Conservation (phyloP, 2,329 filamentous ascomycete genomes). For the Cercospora zeina region DNA sequence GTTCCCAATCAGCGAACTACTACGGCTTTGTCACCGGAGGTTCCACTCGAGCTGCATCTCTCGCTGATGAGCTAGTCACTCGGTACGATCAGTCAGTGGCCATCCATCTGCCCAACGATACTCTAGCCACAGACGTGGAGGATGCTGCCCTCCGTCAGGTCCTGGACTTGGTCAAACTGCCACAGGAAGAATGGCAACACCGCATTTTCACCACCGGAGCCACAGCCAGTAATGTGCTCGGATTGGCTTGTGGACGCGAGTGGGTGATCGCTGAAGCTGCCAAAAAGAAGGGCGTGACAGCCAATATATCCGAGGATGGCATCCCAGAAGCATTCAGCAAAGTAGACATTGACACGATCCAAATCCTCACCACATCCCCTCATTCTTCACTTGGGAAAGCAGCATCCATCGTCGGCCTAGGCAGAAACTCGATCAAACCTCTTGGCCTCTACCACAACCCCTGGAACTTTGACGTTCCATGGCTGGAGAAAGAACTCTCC, state of each 20-base stretch:
- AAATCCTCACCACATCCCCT: conserved; percentile 75
- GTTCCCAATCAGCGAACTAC: conserved; percentile 66
- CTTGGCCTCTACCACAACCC: conserved; percentile 58
- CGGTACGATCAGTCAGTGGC: conserved; percentile 80
- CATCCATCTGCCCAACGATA: conserved; percentile 77
- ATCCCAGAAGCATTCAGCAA: conserved; percentile 64
- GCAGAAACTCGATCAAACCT: conserved; percentile 65
- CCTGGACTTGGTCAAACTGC: conserved; percentile 64
- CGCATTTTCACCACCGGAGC: conserved; percentile 77
- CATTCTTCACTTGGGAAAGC: conserved; percentile 86
- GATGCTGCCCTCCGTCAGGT: conserved; percentile 69
- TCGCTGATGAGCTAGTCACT: conserved; percentile 82
- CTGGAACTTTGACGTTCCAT: conserved; percentile 68
- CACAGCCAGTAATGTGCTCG: conserved; percentile 65
- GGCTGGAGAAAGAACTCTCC: conserved; percentile 62
- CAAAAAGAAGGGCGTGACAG: conserved; percentile 30
- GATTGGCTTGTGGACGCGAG: conserved; percentile 71
- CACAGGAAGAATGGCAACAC: conserved; percentile 62
- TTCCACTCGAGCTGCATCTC: conserved; percentile 71
- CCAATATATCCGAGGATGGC: conserved; percentile 67
- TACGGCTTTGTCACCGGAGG: conserved; percentile 90
- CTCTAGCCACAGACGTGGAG: conserved; percentile 74
- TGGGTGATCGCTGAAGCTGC: conserved; percentile 55
- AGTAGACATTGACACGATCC: conserved; percentile 66
- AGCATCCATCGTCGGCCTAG: conserved; percentile 77